Base-by-base conservation (phyloP, 208 protist species). In the Lotmaria passim region DNA sequence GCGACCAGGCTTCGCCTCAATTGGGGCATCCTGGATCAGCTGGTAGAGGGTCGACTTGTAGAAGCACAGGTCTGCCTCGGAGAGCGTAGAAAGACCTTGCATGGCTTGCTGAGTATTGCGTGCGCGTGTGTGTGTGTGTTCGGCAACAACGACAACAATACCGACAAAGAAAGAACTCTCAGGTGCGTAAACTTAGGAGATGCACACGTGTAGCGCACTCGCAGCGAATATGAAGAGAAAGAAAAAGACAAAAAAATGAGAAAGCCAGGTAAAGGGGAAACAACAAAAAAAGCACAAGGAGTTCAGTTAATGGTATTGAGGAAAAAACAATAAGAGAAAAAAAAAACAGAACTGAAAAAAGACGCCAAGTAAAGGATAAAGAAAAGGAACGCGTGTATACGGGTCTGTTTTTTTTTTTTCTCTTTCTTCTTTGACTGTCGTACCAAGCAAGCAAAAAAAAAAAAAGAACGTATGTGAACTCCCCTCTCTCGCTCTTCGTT, bases 11-110 rank as follows among this genome's bases (percentile, higher is more conserved):
- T 82, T 79, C 33, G 81, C 75, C 57, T 82, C 82, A 55, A 96
- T 87, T 31, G 85, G 81, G 38, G 78, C 75, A 28, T 87, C 83
- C 75, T 93, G 81, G n/a, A 93, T 78, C 41, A 81, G 63, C 44
- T 90, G 78, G 67, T 86, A 93, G 23, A 94, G 75, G n/a, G 78
- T 89, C 7, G 79, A 86, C 69, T 74, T 77, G 79, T 96, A 96
- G 60, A 94, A 91, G 38, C 77, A 73, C 39, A 85, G n/a, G 28
- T 96, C 87, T 34, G 87, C 80, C 14, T 68, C 63, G 11, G 71
- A 71, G 21, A 77, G 33, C 28, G 71, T 58, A 26, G 62, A 77
- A 47, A 70, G 71, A 2, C 71, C 44, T 36, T 77, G 57, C 71
- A 77, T 77, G 3, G 30, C 8, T 10, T 1, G 24, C 5, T 23